Conservation (phyloP, 345 rosid genomes). For the Luvunga scandens region DNA sequence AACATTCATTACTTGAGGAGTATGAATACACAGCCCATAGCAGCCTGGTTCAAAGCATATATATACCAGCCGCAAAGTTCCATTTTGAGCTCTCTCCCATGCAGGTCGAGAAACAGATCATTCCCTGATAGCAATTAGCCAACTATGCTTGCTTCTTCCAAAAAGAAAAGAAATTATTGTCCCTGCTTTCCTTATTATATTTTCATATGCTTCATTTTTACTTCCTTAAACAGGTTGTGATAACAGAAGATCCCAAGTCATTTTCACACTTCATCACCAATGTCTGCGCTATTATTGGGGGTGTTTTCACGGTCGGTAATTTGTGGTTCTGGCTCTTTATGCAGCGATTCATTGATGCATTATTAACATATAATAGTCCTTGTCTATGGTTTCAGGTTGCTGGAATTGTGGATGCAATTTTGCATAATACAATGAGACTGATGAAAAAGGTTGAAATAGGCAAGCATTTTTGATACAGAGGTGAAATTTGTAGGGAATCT, state of each 20-base stretch:
- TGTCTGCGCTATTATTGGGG: conserved; percentile 94
- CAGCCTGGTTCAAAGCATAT: conserved; percentile 65
- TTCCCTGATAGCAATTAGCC: neutral
- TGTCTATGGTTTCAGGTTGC: conserved; percentile 67
- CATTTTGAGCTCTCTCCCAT: conserved; percentile 98
- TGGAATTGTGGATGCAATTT: conserved; percentile 85
- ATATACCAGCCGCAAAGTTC: conserved; percentile 82
- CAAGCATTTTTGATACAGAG: conserved; percentile 68
- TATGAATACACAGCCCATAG: conserved; percentile 98
- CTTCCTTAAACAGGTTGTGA: conserved; percentile 55
- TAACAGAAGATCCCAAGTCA: conserved; percentile 77
- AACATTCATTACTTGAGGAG: conserved; percentile 63
- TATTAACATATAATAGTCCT: neutral
- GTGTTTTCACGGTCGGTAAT: conserved; percentile 91
- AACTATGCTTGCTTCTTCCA: neutral
- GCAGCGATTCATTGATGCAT: neutral
- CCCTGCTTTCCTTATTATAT: neutral
- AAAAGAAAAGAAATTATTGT: neutral
- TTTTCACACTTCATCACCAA: conserved; percentile 94
- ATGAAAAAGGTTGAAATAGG: conserved; percentile 93
- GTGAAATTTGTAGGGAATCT: conserved; percentile 13
- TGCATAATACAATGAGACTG: conserved; percentile 76
- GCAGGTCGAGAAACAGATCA: conserved; percentile 60
- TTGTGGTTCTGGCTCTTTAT: neutral
- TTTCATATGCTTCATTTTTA: neutral